Conservation (phyloP, 306 rosid genomes). For the Sphenostylis stenocarpa region DNA sequence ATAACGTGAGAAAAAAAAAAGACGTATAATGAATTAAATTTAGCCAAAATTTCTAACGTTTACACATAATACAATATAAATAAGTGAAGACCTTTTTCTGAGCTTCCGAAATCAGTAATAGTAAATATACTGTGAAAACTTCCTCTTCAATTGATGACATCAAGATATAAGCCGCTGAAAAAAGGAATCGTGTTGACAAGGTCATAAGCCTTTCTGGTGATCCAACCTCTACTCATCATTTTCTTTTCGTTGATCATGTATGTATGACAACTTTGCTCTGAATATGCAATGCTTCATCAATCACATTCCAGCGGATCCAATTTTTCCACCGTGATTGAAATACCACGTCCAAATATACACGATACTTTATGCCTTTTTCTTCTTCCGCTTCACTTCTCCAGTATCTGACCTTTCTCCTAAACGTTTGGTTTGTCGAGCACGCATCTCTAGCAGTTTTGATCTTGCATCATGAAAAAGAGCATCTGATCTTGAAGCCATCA, state of each 20-base stretch:
- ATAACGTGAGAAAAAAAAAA: not conserved
- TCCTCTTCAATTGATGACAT: conserved; percentile 26
- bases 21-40: not conserved
- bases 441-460: conserved; percentile 70
- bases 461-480: conserved; percentile 77
- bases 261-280: conserved; percentile 14
- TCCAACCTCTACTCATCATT: conserved; percentile 10
- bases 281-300: conserved; percentile 10
- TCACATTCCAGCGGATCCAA: conserved; percentile 9
- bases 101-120: conserved; percentile 12
- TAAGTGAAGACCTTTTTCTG: not conserved
- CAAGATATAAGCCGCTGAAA: not conserved
- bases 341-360: conserved; percentile 17
- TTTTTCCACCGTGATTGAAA: not conserved
- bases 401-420: conserved; percentile 55
- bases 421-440: conserved; percentile 71
- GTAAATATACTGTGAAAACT: conserved; percentile 8
- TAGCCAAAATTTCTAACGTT: not conserved
- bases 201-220: not conserved
- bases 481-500: conserved; percentile 81
- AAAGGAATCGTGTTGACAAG: conserved; percentile 8
- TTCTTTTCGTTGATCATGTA: conserved; percentile 1
- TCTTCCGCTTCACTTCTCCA: conserved; percentile 57
- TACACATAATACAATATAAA: not conserved
- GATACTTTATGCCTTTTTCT: conserved; percentile 42